Conservation (phyloP, 192 early-diverging fungal genomes). For the Piromyces finnis region DNA sequence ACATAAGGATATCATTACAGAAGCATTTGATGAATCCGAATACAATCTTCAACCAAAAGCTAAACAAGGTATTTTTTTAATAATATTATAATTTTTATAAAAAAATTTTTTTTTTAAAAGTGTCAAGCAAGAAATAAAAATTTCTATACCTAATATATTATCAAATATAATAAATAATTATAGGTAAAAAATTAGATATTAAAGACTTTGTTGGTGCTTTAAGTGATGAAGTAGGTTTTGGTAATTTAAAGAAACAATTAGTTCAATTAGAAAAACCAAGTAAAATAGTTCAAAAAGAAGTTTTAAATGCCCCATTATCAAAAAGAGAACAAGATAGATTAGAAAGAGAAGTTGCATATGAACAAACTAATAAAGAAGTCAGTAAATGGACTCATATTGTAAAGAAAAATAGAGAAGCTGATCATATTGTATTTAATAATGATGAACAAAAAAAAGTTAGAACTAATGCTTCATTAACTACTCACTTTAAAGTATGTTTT, state of each 20-base stretch:
- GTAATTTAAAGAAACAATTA: conserved; percentile 42
- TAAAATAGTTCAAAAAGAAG: conserved; percentile 12
- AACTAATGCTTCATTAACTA: conserved; percentile 35
- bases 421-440: conserved; percentile 51
- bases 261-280: conserved; percentile 28
- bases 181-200: conserved; percentile 45
- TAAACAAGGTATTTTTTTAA: not conserved
- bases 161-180: no score
- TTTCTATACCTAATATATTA: conserved; percentile 10
- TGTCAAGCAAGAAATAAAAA: conserved; percentile 7
- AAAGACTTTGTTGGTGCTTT: conserved; percentile 52
- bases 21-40: conserved; percentile 55
- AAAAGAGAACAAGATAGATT: conserved; percentile 66
- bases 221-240: conserved; percentile 41
- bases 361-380: conserved; percentile 62
- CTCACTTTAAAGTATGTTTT: conserved; percentile 31
- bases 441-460: conserved; percentile 7
- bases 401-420: conserved; percentile 63
- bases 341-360: conserved; percentile 70
- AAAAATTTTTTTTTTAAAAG: conserved; percentile 8
- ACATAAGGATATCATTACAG: conserved; percentile 38
- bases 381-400: conserved; percentile 71
- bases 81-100: no score
- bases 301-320: conserved; percentile 58
- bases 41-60: conserved; percentile 32